These are phyloP conservation scores for Picochlorum costavermella DNA, from an alignment of 139 green algal genomes.

Conservation along the genomic window DNA sequence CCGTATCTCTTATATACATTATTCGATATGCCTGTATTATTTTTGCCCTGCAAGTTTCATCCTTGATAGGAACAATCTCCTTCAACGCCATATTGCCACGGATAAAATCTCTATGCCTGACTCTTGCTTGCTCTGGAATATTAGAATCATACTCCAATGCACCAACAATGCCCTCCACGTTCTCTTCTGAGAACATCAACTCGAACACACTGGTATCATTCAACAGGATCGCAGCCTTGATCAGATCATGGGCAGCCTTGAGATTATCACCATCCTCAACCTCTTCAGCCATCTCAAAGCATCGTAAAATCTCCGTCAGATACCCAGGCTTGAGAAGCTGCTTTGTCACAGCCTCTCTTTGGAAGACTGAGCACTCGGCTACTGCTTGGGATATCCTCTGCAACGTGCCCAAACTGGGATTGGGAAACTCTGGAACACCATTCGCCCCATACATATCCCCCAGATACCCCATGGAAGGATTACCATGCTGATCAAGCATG, in stretches of 20 bases:
- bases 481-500: constrained; percentile 30
- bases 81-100: constrained; percentile 14
- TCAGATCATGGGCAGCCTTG: constrained; percentile 56
- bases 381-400: constrained; percentile 72
- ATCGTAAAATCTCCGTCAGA: constrained; percentile 66
- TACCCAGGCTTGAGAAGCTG: constrained; percentile 56
- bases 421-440: constrained; percentile 57
- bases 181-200: constrained; percentile 72
- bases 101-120: constrained; percentile 77
- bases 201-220: constrained; percentile 87
- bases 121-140: constrained; percentile 27
- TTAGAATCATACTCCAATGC: constrained; percentile 90
- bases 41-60: constrained; percentile 60
- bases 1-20: constrained; percentile 89
- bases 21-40: constrained; percentile 95
- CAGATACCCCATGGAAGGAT: constrained; percentile 34
- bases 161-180: constrained; percentile 84
- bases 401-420: constrained; percentile 66
- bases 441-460: background rate
- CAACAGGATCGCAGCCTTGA: constrained; percentile 79
- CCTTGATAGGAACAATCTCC: constrained; percentile 79
- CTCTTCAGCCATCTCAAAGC: constrained; percentile 87
- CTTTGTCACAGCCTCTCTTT: constrained; percentile 61
- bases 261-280: constrained; percentile 80
- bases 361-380: constrained; percentile 46